These are phyloP conservation scores for Neofusicoccum sp. DNA, from an alignment of 2,329 filamentous ascomycete species.

Conservation along the genomic window DNA sequence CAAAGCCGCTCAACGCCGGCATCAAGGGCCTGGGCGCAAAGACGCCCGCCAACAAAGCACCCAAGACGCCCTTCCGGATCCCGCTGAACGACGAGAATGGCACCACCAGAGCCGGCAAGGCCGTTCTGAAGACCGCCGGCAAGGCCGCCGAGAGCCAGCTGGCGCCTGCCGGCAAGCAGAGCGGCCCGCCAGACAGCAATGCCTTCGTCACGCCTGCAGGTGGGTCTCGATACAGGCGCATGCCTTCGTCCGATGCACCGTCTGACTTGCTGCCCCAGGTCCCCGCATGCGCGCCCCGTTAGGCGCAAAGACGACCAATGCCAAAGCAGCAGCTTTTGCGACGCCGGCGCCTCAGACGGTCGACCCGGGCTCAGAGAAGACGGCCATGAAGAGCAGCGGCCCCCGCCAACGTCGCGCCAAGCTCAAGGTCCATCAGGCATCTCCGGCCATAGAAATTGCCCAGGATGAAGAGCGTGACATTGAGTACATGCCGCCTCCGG, in stretches of 20 bases:
- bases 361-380: slow-evolving; percentile 51
- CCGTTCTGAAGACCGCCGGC: slow-evolving; percentile 53
- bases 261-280: slow-evolving; percentile 39
- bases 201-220: slow-evolving; percentile 78
- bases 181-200: slow-evolving; percentile 55
- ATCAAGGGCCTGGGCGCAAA: slow-evolving; percentile 64
- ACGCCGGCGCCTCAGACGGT: slow-evolving; percentile 61
- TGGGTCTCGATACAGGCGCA: slow-evolving; percentile 36
- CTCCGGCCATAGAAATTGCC: slow-evolving; percentile 47
- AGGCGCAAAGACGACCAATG: slow-evolving; percentile 95
- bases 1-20: slow-evolving; percentile 70
- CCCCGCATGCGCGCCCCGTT: slow-evolving; percentile 74
- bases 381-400: slow-evolving; percentile 59
- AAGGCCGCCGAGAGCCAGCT: slow-evolving; percentile 59
- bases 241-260: neutral
- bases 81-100: slow-evolving; percentile 84
- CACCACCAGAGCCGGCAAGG: slow-evolving; percentile 61
- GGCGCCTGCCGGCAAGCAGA: slow-evolving; percentile 51
- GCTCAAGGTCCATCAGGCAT: slow-evolving; percentile 63
- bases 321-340: slow-evolving; percentile 70
- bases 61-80: slow-evolving; percentile 79
- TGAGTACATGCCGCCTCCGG: slow-evolving; percentile 82
- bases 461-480: slow-evolving; percentile 68
- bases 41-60: slow-evolving; percentile 72
- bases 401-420: slow-evolving; percentile 54